Conservation (phyloP, 192 early-diverging fungal species). For the Dissophora globulifera region DNA sequence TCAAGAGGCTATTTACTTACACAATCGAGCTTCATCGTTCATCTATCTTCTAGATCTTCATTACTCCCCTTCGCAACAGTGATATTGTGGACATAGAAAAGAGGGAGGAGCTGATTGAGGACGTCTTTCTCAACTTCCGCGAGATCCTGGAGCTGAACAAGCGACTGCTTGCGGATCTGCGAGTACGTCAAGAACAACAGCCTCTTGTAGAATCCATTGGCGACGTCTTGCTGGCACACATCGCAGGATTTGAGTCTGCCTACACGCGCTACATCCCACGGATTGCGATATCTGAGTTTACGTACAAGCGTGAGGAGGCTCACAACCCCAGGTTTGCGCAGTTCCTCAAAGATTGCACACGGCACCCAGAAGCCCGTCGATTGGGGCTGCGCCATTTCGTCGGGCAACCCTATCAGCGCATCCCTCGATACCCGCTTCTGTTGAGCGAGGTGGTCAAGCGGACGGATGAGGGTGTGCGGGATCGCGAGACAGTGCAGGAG, state of each 20-base stretch:
- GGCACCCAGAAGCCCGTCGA: constrained; percentile 82
- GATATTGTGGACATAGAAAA: constrained; percentile 69
- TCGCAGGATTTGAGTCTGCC: constrained; percentile 69
- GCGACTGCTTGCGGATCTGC: constrained; percentile 66
- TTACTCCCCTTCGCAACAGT: constrained; percentile 65
- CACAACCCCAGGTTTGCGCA: constrained; percentile 73
- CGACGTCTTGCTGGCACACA: constrained; percentile 80
- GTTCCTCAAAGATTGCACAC: constrained; percentile 75
- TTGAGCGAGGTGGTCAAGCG: constrained; percentile 83
- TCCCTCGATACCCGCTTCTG: constrained; percentile 90
- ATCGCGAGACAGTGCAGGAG: constrained; percentile 73
- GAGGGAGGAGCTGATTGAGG: constrained; percentile 76
- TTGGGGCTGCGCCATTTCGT: constrained; percentile 87
- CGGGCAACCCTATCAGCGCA: constrained; percentile 83
- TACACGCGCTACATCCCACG: constrained; percentile 88
- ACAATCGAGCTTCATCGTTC: too few relatives aligned
- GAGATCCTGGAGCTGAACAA: constrained; percentile 70
- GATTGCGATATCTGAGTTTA: constrained; percentile 80
- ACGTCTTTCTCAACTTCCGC: constrained; percentile 81
- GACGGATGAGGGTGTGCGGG: constrained; percentile 81
- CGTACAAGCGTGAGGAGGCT: constrained; percentile 82
- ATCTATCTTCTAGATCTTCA: constrained; percentile 60
- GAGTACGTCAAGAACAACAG: constrained; percentile 69
- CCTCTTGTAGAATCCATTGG: constrained; percentile 84
- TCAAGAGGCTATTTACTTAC: too few relatives aligned